Base-by-base conservation (phyloP, 331 rosid genomes). In the Stylosanthes scabra region DNA sequence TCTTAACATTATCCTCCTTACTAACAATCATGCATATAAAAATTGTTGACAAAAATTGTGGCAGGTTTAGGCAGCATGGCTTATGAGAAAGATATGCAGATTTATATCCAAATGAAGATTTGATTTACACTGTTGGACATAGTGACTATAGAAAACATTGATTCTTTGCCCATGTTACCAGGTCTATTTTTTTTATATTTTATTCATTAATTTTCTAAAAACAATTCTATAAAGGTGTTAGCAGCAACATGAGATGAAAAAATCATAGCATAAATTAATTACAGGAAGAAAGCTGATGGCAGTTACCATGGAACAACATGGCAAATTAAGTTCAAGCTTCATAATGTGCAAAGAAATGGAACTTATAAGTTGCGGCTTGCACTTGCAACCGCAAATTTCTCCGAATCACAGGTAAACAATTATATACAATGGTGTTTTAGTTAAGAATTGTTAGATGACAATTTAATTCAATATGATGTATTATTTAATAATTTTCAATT, bases 1-100 rank as follows among this genome's bases (percentile, higher is more conserved):
- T 20, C 25, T 20, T 20, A 20, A 20, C 25, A 20, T 20, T 20
- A 20, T 20, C 25, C 25, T 20, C 25, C 25, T 31, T 31, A 31
- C 37, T 31, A 31, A 5, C 37, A 31, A 31, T 5, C 37, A 31
- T 31, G 25, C 25, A 20, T 20, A 20, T 31, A 31, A 31, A 31
- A 31, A 31, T 5, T 31, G 37, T 31, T 2, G 37, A 31, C 37
- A 31, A 31, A 31, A 31, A 31, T 31, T 16, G 6, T 71, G 50
- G 11, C 88, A 88, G 97, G 83, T 90, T 62, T 74, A 86, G 91
- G 78, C 93, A 90, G 55, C 86, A 88, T 75, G 97, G 97, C 15
- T 60, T 90, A 58, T 88, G 93, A 91, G 90, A 84, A 78, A 86
- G 88, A 69, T 90, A 86, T 58, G 75, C 84, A 47, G 92, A 91